Base-by-base conservation (phyloP, 768 basidiomycete species). In the Podaxis sp. region DNA sequence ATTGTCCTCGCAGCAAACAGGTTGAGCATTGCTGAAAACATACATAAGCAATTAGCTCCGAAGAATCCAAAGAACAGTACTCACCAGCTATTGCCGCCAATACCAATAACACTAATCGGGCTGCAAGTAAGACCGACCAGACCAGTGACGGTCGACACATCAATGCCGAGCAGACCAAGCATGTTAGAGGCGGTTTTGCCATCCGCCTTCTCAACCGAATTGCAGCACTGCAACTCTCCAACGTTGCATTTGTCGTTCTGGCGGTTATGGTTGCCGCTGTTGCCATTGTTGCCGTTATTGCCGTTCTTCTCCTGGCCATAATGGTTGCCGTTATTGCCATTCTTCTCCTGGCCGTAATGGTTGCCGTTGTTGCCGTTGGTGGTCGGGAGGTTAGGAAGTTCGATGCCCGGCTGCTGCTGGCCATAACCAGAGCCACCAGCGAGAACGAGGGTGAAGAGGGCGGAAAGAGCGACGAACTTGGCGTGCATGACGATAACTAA, bases 91-190 rank as follows among this genome's bases (percentile, higher is more conserved):
- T 59, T 63, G 13, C 65, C 65, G 2, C 66, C 66, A 17, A 57
- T 62, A 15, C 69, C 69, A 36, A 72, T 39, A 44, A 67, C 70
- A 57, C 65, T 68, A 59, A 74, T 68, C 28, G 73, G 70, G 61
- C 26, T 66, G 64, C 72, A 74, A 33, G 68, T 67, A 26, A 71
- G 19, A 6, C 73, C 73, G 40, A 74, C 67, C 2, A 57, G 66
- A 24, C 54, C 70, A 53, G 65, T 71, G 58, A 72, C 59, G 51
- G 65, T 63, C 2, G 8, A 8, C 8, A 26, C 49, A 13, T 62
- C 53, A 8, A 67, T 66, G 40, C 69, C 69, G 40, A 73, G 65
- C 30, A 73, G 68, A 12, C 22, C 22, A 8, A 68, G 54, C 9
- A 68, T 19, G 19, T 24, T 28, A 26, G 66, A 12, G 30, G 51